Evolutionary conservation across 768 basidiomycete species (phyloP), one percentile per base, ranked within the genome.

Genomic region (Mycena vulgaris): DNA sequence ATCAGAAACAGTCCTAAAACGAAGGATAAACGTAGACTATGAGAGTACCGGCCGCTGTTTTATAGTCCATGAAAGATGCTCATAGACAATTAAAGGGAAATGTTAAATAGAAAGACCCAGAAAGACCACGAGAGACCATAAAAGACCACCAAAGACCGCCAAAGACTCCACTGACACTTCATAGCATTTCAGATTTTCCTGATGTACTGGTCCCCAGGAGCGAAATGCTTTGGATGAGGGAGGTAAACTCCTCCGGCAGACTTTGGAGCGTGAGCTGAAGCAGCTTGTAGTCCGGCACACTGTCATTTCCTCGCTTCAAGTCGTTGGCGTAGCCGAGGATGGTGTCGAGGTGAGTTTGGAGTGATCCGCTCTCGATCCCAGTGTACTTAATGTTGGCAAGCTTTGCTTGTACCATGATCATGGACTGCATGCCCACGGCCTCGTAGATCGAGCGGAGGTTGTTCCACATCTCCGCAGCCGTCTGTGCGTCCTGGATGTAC

Each of bases 401-500:
- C 17, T 51, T 28, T 10, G 28, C 49, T 6, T 27, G 25, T 30
- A 51, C 27, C 5, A 27, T 27, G 6, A 51, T 51, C 49, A 51
- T 51, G 10, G 49, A 51, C 49, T 51, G 49, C 49, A 51, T 51
- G 14, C 49, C 49, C 49, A 30, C 49, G 23, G 49, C 49, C 23
- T 51, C 49, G 49, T 51, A 51, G 7, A 51, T 51, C 28, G 23
- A 3, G 27, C 49, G 49, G 21, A 51, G 49, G 16, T 51, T 51
- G 30, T 51, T 51, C 49, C 49, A 51, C 49, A 51, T 51, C 27
- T 51, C 49, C 2, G 49, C 49, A 27, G 49, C 49, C 11, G 49
- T 51, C 21, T 4, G 28, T 9, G 49, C 49, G 49, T 51, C 27
- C 23, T 51, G 16, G 49, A 51, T 51, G 49, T 55, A 55, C n/a